These are phyloP conservation scores for Gautieria morchelliformis DNA, from an alignment of 768 basidiomycete species.

Conservation along the genomic window DNA sequence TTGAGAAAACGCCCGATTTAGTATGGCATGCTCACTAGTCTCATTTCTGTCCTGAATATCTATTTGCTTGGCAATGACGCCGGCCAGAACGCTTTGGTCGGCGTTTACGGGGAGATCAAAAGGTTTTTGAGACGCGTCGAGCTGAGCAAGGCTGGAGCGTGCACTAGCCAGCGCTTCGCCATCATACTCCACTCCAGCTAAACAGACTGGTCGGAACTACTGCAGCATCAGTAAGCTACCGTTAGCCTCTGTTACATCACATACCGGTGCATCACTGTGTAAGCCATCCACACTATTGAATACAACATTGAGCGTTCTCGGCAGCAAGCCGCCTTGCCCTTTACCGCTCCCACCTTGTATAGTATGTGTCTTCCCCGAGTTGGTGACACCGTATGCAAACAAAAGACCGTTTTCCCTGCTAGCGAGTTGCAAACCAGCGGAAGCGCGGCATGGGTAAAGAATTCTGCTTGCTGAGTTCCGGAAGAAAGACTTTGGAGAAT, in stretches of 20 bases:
- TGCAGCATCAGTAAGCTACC: too few species aligned
- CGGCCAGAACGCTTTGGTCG: slow-evolving; percentile 1
- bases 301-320: too few species aligned
- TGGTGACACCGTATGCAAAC: too few species aligned
- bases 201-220: too few species aligned
- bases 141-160: slow-evolving; percentile 21
- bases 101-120: slow-evolving; percentile 4
- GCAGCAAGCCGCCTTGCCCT: too few species aligned
- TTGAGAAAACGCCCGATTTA: too few species aligned
- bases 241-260: too few species aligned
- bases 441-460: slow-evolving; percentile 82
- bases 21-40: slow-evolving; percentile 27
- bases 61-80: slow-evolving; percentile 38
- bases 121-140: too few species aligned
- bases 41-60: slow-evolving; percentile 28
- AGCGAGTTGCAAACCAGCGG: slow-evolving; percentile 79
- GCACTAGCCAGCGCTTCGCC: slow-evolving; percentile 38
- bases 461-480: slow-evolving; percentile 67
- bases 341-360: too few species aligned
- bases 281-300: slow-evolving; percentile 74
- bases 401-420: slow-evolving; percentile 79
- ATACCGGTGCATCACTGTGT: slow-evolving; percentile 65
- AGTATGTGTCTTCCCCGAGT: too few species aligned
- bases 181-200: too few species aligned
- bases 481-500: slow-evolving; percentile 73